Base-by-base conservation (phyloP, 257 asterid genomes). In the Mitragyna speciosa region DNA sequence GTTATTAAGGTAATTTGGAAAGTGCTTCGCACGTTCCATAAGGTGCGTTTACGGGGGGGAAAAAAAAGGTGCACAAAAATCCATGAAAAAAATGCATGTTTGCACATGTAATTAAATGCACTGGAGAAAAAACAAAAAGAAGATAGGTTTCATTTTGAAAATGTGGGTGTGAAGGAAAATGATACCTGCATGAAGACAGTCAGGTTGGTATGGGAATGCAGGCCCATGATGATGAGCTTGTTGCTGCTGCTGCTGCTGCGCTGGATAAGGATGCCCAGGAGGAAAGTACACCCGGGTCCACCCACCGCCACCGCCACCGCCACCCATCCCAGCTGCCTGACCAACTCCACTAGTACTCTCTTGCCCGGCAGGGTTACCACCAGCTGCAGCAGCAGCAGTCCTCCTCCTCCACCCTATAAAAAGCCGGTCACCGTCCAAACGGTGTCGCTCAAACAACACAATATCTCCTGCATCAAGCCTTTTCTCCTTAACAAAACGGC, bases 401-500 rank as follows among this genome's bases (percentile, higher is more conserved):
- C 97, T 90, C 84, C 92, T 84, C 84, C 97, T 83, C 97, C 98
- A 93, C 0, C 93, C 98, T 14, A 95, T 95, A 79, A 92, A 95
- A 58, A 93, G 72, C 58, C 96, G 88, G 54, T 84, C 88, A 9
- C 85, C 30, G 30, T 92, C 96, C 59, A 75, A 43, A 11, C 88
- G 90, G 92, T 90, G 94, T 59, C 97, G 89, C 10, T 86, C 83
- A 49, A 95, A 95, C 76, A 87, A 56, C 1, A 95, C 99, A 1
- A 89, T 67, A 73, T 95, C 99, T 0, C 99, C 99, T 51, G 99
- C 97, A 64, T 92, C 96, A 24, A 95, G 96, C 45, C 82, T 83
- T 49, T 95, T 95, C 48, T 95, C 99, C 88, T 95, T 95, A 2
- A 95, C 99, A 61, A 93, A 93, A 2, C 97, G 90, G 90, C 98